phyloP scores from a whole-genome alignment of 148 eudicot species.

The Chenopodium berlandieri region DNA sequence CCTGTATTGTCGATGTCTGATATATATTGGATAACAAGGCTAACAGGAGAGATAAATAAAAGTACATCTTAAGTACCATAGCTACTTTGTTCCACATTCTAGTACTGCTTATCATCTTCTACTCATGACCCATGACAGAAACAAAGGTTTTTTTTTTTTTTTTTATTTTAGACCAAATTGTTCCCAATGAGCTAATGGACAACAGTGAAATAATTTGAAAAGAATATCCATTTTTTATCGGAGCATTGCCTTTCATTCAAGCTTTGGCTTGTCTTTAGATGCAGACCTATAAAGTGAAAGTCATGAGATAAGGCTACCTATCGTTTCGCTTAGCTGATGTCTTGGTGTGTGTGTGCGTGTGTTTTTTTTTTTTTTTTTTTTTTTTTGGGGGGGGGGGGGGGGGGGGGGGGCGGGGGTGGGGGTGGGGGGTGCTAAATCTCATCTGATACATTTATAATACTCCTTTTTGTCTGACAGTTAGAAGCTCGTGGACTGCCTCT shows the following conservation, averaged over 20 bases:
- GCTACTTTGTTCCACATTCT: not conserved
- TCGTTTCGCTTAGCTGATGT: not conserved
- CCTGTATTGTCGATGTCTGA: too few species aligned
- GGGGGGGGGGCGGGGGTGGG: not conserved
- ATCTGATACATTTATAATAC: not conserved
- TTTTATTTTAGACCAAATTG: not conserved
- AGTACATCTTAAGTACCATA: not conserved
- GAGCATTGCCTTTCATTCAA: too few species aligned
- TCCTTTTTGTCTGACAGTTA: conserved; percentile 44
- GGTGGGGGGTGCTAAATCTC: not conserved
- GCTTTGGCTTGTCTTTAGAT: not conserved
- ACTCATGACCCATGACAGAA: not conserved
- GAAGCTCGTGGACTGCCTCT: conserved; percentile 86
- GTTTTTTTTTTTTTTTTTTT: not conserved
- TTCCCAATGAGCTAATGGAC: not conserved
- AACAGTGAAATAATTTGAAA: not conserved
- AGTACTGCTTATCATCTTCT: not conserved
- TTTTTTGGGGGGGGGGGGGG: not conserved
- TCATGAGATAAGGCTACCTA: not conserved
- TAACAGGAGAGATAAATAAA: not conserved
- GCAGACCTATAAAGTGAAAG: not conserved
- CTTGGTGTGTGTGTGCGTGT: not conserved
- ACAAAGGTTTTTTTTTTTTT: not conserved
- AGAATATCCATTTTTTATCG: too few species aligned
- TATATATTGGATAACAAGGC: not conserved